phyloP scores from a whole-genome alignment of 2,329 filamentous ascomycete species.

The Aspergillus calidoustus region DNA sequence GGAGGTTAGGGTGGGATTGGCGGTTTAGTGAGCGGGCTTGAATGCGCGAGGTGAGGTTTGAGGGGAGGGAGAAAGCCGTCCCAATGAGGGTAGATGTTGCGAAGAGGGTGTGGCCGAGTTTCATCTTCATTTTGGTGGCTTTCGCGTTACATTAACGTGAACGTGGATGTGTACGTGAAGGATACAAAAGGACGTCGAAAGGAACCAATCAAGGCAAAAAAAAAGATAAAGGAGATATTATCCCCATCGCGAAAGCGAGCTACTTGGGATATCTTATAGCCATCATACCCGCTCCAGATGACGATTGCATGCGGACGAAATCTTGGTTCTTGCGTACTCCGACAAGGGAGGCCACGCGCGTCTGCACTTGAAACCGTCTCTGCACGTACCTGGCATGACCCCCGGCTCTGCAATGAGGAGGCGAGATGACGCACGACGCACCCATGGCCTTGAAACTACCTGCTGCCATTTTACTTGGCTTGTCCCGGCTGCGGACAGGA shows the following conservation, averaged over 20 bases:
- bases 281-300: not conserved
- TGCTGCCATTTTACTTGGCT: not conserved
- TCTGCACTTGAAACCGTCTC: not conserved
- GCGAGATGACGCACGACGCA: not conserved
- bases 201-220: not conserved
- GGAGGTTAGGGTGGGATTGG: constrained; percentile 32
- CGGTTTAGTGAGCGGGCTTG: constrained; percentile 32
- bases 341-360: constrained; percentile 9
- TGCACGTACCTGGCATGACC: not conserved
- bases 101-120: constrained; percentile 29
- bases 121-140: constrained; percentile 31
- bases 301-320: constrained; percentile 6
- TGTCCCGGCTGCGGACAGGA: not conserved
- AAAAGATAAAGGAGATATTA: not conserved
- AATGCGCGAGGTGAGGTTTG: constrained; percentile 33
- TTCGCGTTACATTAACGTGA: not conserved
- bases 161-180: not conserved
- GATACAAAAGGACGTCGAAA: not conserved
- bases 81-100: constrained; percentile 29
- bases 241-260: not conserved
- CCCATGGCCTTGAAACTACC: not conserved
- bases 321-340: not conserved
- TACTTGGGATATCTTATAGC: not conserved
- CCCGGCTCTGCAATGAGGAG: not conserved
- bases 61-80: constrained; percentile 34